These are phyloP conservation scores for Sarocladium oryzae DNA, from an alignment of 2,329 filamentous ascomycete genomes.

Conservation along the genomic window DNA sequence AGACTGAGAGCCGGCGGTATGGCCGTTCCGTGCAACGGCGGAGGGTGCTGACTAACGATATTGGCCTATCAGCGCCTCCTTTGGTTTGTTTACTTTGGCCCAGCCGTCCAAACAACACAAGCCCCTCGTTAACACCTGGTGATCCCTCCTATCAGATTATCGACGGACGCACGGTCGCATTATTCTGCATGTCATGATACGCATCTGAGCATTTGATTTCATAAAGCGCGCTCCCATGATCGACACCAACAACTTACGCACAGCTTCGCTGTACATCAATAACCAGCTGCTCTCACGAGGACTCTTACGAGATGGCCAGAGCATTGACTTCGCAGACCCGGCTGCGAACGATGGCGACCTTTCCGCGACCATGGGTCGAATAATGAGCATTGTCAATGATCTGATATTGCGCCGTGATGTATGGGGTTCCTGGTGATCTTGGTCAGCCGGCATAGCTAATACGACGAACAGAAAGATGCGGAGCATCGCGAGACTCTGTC, in stretches of 20 bases:
- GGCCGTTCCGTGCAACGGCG: too few relatives aligned
- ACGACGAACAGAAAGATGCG: slow-evolving; percentile 63
- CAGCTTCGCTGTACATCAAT: slow-evolving; percentile 66
- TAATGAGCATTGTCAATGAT: slow-evolving; percentile 93
- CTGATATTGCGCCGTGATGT: slow-evolving; percentile 86
- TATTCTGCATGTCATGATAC: slow-evolving; percentile 16
- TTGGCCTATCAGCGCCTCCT: neutral
- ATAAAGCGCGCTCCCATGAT: slow-evolving; percentile 33
- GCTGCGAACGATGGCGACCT: slow-evolving; percentile 50
- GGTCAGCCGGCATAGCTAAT: slow-evolving; percentile 13
- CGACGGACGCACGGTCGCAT: neutral
- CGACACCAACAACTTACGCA: slow-evolving; percentile 55
- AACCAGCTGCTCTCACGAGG: slow-evolving; percentile 63
- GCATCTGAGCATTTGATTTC: slow-evolving; percentile 4
- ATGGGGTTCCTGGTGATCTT: slow-evolving; percentile 16
- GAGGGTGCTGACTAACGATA: neutral
- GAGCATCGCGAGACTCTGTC: slow-evolving; percentile 81
- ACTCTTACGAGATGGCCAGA: slow-evolving; percentile 59
- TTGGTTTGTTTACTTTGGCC: slow-evolving; percentile 7
- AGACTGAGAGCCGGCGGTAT: too few relatives aligned
- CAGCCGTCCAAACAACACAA: slow-evolving; percentile 2
- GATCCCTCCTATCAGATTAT: neutral
- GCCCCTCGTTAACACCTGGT: neutral
- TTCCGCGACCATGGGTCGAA: slow-evolving; percentile 65
- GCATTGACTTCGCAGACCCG: slow-evolving; percentile 76